Base-by-base conservation (phyloP, 768 basidiomycete genomes). In the Phanerochaete sordida region DNA sequence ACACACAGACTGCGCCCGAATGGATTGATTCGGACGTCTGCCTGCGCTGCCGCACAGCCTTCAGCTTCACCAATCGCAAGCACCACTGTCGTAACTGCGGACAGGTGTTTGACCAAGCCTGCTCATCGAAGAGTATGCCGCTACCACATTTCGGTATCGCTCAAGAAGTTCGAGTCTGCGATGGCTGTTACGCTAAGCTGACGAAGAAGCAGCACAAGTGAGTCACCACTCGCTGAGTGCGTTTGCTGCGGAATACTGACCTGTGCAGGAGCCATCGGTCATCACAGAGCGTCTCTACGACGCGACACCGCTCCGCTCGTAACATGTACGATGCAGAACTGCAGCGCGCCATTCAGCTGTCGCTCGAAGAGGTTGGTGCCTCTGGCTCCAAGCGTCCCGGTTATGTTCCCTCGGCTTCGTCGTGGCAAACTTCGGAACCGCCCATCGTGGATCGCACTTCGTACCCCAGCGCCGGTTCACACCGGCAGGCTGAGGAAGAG, bases 21-120 rank as follows among this genome's bases (percentile, higher is more conserved):
- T 99, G 97, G 97, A 90, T 93, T 46, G 96, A 98, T 71, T 94
- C 94, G 0, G 93, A 97, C 48, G 84, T 95, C 16, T 99, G 97
- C 72, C 84, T 96, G 59, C 86, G 94, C 21, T 99, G 97, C 73
- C 84, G 97, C 19, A 87, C 90, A 0, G 72, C 92, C 0, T 99
- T 99, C 73, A 84, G 87, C 0, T 95, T 98, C 71, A 97, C 95
- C 30, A 98, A 98, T 70, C 84, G 97, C 53, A 98, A 98, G 71
- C 97, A 99, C 68, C 97, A 99, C 69, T 99, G 97, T 71, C 86
- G 97, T 15, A 98, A 98, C 72, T 99, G 97, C 74, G 97, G 97
- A 8, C 88, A 90, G 70, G 94, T 98, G 15, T 98, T 97, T 69
- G 96, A 98, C 74, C 93, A 95, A 57, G 81, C 85, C 44, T 99